These are phyloP conservation scores for Pseudocohnilembus persalinus DNA, from an alignment of 169 alveolate genomes.

Conservation along the genomic window DNA sequence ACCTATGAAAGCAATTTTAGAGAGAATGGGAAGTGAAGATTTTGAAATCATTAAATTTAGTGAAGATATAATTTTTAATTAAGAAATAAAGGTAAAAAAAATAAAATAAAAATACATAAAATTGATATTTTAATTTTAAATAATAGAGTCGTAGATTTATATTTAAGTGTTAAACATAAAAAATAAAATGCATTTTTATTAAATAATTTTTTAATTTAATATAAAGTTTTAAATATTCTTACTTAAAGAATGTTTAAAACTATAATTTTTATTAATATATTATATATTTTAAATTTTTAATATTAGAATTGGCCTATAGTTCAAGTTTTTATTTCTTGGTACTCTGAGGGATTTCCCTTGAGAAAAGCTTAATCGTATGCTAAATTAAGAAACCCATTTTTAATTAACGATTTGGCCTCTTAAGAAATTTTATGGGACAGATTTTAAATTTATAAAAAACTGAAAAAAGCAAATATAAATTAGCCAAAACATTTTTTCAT, in stretches of 20 bases:
- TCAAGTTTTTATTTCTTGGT: slow-evolving; percentile 58
- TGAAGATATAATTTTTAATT: slow-evolving; percentile 57
- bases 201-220: too few relatives aligned
- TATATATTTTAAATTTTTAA: slow-evolving; percentile 55
- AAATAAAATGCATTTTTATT: too few relatives aligned
- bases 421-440: slow-evolving; percentile 63
- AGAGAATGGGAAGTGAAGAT: slow-evolving; percentile 44
- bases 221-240: too few relatives aligned
- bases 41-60: slow-evolving; percentile 56
- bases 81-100: slow-evolving; percentile 48
- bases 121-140: too few relatives aligned
- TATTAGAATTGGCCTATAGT: slow-evolving; percentile 72
- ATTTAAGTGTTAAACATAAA: too few relatives aligned
- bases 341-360: slow-evolving; percentile 64
- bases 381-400: slow-evolving; percentile 58
- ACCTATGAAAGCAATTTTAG: slow-evolving; percentile 63
- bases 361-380: slow-evolving; percentile 53
- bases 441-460: slow-evolving; percentile 43
- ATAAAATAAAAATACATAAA: too few relatives aligned
- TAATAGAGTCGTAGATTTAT: too few relatives aligned
- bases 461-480: slow-evolving; percentile 55
- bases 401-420: slow-evolving; percentile 59
- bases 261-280: slow-evolving; percentile 23
- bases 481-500: slow-evolving; percentile 55
- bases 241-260: too few relatives aligned